Base-by-base conservation (phyloP, 768 basidiomycete species). In the Dacryopinax primogenitus region DNA sequence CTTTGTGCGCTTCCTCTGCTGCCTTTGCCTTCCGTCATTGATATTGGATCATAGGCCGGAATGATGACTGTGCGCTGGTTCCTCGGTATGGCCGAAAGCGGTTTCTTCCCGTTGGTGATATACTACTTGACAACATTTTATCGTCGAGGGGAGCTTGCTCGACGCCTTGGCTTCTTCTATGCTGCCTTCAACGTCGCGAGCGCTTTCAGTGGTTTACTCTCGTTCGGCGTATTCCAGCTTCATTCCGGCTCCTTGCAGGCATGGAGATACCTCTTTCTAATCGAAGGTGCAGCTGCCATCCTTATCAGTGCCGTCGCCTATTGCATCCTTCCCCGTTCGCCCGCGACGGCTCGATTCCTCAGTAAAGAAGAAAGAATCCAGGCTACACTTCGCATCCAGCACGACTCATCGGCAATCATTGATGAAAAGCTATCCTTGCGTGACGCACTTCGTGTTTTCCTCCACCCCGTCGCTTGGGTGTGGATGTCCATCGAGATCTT, bases 181-280 rank as follows among this genome's bases (percentile, higher is more conserved):
- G 80, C 78, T 74, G 69, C 65, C 66, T 41, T 36, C 28, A 51
- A 66, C 33, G 39, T 58, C 26, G 51, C 51, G 21, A 58, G 69
- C 21, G 66, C 68, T n/a, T 70, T 70, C 51, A 58, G 51, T 18
- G 51, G 51, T 28, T 30, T 58, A 4, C 51, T 58, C 62, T 79
- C 81, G 1, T 82, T 79, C 67, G 81, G 79, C 33, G 78, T 80
- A n/a, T 83, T 83, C 68, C 80, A 81, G 30, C 77, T 82, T 26
- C 65, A 77, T 21, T 71, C 75, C 64, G 64, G 74, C 1, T 76
- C 73, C 21, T 76, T 81, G 67, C 75, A 81, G 68, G 74, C 76
- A 3, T 83, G 81, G 81, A 80, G 82, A 70, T 81, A 77, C 67
- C 68, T 82, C 30, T 82, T 82, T 68, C 79, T 80, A 78, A 79